Base-by-base conservation (phyloP, 164 flowering plant genomes). In the Chimonanthus praecox region DNA sequence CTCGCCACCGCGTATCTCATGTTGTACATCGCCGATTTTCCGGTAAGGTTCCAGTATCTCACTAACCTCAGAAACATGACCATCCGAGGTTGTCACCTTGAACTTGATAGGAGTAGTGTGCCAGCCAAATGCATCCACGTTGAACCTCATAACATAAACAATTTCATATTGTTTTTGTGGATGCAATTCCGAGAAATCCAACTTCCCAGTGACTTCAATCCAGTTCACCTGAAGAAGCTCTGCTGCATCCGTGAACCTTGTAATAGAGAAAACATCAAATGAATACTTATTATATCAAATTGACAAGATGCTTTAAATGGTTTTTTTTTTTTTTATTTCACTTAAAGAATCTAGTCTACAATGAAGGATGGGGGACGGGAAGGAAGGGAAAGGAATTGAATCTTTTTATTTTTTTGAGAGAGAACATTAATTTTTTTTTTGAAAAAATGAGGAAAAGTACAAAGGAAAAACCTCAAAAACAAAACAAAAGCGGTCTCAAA, bases 71-170 rank as follows among this genome's bases (percentile, higher is more conserved):
- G 60, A 66, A 76, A 70, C 45, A 47, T 67, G 46, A 64, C 69
- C 76, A 66, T 71, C 73, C 16, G 47, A 9, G 8, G 61, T 7
- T 10, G 20, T 50, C 49, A 64, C 75, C 49, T 64, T 64, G 66
- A 78, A 70, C 65, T 54, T 72, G 6, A 80, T 18, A 0, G 83
- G 83, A 71, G 20, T 64, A 2, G 72, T 47, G 50, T 74, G 71
- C 85, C 83, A 83, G 2, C 83, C 85, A 71, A 80, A 83, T 48
- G 82, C 83, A 69, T 83, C 82, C 16, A 62, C 72, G 60, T 69
- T 60, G 69, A 83, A 80, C 72, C 75, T 77, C 2, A 80, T 74
- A 1, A 72, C 58, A 20, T 80, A 83, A 49, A 64, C 68, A n/a
- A 77, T 68, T 43, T 68, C 71, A 43, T 72, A 80, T 10, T 54